Evolutionary conservation across 768 basidiomycete species (phyloP).

Genomic region (Tulasnella sp.): DNA sequence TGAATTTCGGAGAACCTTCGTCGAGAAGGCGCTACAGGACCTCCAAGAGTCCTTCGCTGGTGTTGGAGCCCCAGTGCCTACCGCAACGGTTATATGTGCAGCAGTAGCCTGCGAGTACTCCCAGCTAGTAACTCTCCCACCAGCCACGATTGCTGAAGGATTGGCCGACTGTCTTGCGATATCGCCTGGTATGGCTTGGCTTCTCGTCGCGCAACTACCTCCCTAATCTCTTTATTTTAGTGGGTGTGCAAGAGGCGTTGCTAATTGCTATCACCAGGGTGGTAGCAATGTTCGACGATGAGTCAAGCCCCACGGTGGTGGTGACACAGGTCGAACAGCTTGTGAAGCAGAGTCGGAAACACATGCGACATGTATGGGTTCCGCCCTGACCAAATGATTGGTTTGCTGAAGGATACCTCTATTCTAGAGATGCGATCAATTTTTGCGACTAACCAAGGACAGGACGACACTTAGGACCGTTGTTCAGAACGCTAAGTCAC

Average conservation of each 20-base stretch:
- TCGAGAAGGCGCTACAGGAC: background rate
- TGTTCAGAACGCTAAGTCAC: slow-evolving; percentile 46
- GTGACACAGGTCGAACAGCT: slow-evolving; percentile 41
- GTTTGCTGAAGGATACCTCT: background rate
- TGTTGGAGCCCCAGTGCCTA: slow-evolving; percentile 39
- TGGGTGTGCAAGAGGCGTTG: slow-evolving; percentile 66
- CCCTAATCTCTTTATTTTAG: slow-evolving; percentile 38
- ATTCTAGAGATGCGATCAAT: slow-evolving; percentile 65
- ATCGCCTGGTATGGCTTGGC: slow-evolving; percentile 43
- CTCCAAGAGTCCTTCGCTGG: background rate
- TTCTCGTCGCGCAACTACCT: slow-evolving; percentile 27
- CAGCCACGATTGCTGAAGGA: slow-evolving; percentile 49
- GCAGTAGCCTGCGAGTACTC: slow-evolving; percentile 65
- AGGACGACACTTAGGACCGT: slow-evolving; percentile 47
- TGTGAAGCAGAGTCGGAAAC: slow-evolving; percentile 39
- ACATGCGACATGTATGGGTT: slow-evolving; percentile 55
- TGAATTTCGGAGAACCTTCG: slow-evolving; percentile 9
- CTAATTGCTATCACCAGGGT: slow-evolving; percentile 68
- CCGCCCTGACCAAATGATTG: background rate
- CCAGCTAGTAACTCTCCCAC: slow-evolving; percentile 44
- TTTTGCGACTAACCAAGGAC: slow-evolving; percentile 48
- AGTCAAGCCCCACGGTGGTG: slow-evolving; percentile 41
- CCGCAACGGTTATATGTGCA: slow-evolving; percentile 60
- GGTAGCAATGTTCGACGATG: slow-evolving; percentile 48
- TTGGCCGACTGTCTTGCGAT: slow-evolving; percentile 42